Percentiles rank a stretch among this genome's conserved stretches.
phyloP scores from a whole-genome alignment of 208 protist species.

The Blechomonas ayalai region DNA sequence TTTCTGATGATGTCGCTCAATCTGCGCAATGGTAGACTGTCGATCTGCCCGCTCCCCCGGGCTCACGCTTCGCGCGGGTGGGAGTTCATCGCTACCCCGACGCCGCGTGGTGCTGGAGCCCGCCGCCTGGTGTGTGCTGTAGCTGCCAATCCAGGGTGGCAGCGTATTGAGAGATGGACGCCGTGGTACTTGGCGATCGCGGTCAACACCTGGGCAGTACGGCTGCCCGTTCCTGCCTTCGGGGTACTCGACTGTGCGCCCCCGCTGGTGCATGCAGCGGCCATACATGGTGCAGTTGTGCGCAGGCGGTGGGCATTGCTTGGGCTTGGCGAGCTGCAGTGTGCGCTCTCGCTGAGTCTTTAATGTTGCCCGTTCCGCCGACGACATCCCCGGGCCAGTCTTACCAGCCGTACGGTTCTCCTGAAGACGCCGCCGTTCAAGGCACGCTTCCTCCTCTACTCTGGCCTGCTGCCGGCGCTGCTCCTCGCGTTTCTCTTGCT shows the following conservation, averaged over 20 bases:
- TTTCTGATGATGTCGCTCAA: background rate
- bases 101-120: background rate
- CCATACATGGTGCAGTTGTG: constrained; percentile 27
- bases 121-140: constrained; percentile 34
- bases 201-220: constrained; percentile 76
- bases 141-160: constrained; percentile 63
- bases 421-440: constrained; percentile 11
- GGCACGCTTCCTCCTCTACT: constrained; percentile 14
- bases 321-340: constrained; percentile 39
- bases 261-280: constrained; percentile 34
- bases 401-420: constrained; percentile 15
- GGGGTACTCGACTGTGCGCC: constrained; percentile 25
- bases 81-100: background rate
- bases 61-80: background rate
- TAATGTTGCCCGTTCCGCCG: constrained; percentile 10
- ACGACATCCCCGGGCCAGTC: too few species aligned
- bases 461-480: constrained; percentile 4
- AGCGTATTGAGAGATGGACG: constrained; percentile 12
- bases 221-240: constrained; percentile 31
- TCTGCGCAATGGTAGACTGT: background rate
- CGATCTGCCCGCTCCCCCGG: constrained; percentile 1
- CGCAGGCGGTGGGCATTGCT: constrained; percentile 9
- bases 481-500: constrained; percentile 16
- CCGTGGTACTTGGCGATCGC: constrained; percentile 65
- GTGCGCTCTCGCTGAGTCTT: constrained; percentile 17